Base-by-base conservation (phyloP, 2,329 filamentous ascomycete genomes). In the Aspergillus spinulosporus region DNA sequence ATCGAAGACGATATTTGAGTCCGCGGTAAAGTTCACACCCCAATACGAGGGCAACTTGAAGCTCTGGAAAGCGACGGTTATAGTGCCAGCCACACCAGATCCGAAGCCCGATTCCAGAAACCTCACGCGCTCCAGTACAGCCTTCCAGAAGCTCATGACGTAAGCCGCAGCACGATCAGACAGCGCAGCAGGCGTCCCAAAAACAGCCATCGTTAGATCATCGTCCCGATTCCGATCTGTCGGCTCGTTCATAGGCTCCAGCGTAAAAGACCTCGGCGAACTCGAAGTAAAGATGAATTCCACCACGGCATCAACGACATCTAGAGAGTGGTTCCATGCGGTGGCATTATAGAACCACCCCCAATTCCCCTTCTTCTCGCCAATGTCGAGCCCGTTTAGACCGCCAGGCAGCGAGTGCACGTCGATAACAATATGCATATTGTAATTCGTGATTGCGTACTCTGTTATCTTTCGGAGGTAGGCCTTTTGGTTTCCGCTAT, bases 161-260 rank as follows among this genome's bases (percentile, higher is more conserved):
- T 63, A 69, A 3, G 65, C 65, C 4, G 66, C 66, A 4, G 63
- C 66, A 3, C 54, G 37, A 7, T 64, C 65, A 1, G 64, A 60
- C 1, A 69, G 43, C 2, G 65, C 65, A 4, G 54, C 62, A 0
- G 65, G 57, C 1, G 66, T 67, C 6, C 66, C 66, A 15, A 69
- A 67, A 2, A 56, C 53, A 1, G 59, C 52, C 40, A 67, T 64
- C 2, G 28, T 29, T 32, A 46, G 14, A 37, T 39, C 49, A 3
- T 12, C 8, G 45, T 67, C 54, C 26, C 64, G 63, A 46, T 55
- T 61, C 31, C 32, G 49, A 39, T 67, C 65, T 5, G 60, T 61
- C 3, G 67, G 64, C 52, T 69, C 66, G 43, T 68, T 68, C 52
- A 69, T 63, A 1, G 66, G 66, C n/a, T 61, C 63, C 21, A 68